Base-by-base conservation (phyloP, 73 alveolate species). In the Paramecium sonneborni region DNA sequence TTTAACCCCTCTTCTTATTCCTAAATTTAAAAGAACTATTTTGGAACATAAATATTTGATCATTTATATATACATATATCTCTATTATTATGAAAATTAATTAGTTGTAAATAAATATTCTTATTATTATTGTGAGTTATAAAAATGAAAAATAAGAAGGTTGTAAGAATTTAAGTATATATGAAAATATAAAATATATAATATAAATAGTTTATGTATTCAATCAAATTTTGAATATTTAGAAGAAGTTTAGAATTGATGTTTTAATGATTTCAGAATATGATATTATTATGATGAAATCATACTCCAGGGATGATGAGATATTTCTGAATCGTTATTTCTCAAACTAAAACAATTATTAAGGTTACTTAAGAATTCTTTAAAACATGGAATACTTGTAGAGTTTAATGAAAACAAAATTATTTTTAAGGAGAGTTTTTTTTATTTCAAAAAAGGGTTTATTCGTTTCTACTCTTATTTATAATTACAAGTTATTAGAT, bases 251-350 rank as follows among this genome's bases (percentile, higher is more conserved):
- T 10, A 21, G 0, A 43, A 44, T 43, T 46, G 74, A 2, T 6
- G 10, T 41, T 30, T 32, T 12, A 6, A 79, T 79, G 90, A 76
- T 11, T 6, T 11, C 6, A 76, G 90, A 18, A 44, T 21, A 39
- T 79, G 90, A 15, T 79, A 26, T 23, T 79, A 46, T 39, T 79
- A 41, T 43, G 74, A 79, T 79, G 90, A 76, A 43, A 15, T 76
- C 6, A 39, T 44, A 30, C 24, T 30, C 7, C 4, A 24, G 7
- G 90, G 90, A 11, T 1, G 20, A 7, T 79, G 90, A 76, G 0
- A 15, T 96, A 62, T 62, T 62, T 24, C 24, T 26, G 6, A 62
- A 30, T 62, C 84, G 24, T 5, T 62, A 26, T 3, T 62, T 62
- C 20, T 26, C 39, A 6, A 62, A 62, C 24, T 9, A 32, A 20